A percentile compares a stretch with the other conserved stretches of the same genome.
These are phyloP conservation scores for Heterobasidion parviporum DNA, from an alignment of 1,284 basidiomycete genomes.

Conservation along the genomic window DNA sequence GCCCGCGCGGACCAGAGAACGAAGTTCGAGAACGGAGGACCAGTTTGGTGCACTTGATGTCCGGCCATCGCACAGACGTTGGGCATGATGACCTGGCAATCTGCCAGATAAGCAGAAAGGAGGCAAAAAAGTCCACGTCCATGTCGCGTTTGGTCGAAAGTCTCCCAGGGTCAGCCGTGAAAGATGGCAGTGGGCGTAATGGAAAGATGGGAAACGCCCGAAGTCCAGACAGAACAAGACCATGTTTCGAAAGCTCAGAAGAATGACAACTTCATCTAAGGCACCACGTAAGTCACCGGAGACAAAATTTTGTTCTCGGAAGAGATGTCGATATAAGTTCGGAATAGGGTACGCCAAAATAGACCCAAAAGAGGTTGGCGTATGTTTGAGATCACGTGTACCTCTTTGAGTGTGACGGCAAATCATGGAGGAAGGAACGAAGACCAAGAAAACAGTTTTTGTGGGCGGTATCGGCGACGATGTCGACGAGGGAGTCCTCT, in stretches of 20 bases:
- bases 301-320: no score
- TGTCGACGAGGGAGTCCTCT: constrained; percentile 58
- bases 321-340: no score
- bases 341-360: no score
- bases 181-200: not conserved
- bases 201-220: not conserved
- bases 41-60: not conserved
- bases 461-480: constrained; percentile 72
- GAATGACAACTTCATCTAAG: no score
- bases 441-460: constrained; percentile 73
- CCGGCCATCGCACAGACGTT: constrained; percentile 2
- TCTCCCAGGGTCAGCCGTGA: not conserved
- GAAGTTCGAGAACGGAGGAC: not conserved
- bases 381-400: no score
- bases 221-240: not conserved
- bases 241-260: not conserved
- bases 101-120: not conserved
- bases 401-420: no score
- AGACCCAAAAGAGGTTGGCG: no score
- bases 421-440: constrained; percentile 71
- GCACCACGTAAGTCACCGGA: no score
- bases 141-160: not conserved
- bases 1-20: not conserved
- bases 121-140: not conserved
- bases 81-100: not conserved